phyloP scores from a whole-genome alignment of 2,329 filamentous ascomycete genomes.

The Aspergillus tamarii region DNA sequence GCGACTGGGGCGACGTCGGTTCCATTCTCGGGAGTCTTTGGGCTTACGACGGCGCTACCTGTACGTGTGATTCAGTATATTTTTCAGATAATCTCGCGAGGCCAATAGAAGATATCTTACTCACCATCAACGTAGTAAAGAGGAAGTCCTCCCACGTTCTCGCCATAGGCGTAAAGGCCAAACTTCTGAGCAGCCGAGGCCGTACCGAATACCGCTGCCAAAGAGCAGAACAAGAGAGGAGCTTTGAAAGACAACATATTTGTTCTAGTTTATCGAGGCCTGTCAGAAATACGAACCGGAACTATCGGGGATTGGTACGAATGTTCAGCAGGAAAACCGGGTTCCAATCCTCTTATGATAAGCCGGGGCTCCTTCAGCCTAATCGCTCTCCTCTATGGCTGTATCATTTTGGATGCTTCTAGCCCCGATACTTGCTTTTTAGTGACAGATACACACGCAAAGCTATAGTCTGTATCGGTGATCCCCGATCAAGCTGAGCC shows the following conservation, averaged over 20 bases:
- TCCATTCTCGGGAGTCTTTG: background rate
- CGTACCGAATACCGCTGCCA: background rate
- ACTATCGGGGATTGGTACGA: background rate
- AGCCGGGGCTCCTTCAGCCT: background rate
- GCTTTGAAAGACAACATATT: background rate
- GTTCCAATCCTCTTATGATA: background rate
- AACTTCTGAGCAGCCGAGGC: background rate
- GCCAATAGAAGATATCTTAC: background rate
- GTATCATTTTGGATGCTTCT: background rate
- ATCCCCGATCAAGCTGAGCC: background rate
- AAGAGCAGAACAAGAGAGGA: background rate
- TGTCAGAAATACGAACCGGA: background rate
- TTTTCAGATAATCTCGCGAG: background rate
- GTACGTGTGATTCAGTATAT: background rate
- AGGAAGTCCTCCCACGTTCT: conserved; percentile 17
- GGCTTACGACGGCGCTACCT: background rate
- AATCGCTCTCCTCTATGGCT: background rate
- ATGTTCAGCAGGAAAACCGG: background rate
- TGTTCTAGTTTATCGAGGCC: background rate
- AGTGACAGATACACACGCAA: background rate
- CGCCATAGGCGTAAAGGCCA: conserved; percentile 17
- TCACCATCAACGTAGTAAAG: conserved; percentile 18
- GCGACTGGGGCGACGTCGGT: background rate
- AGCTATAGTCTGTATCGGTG: background rate
- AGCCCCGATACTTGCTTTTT: background rate